Evolutionary conservation across 2,329 filamentous ascomycete species (phyloP).

Genomic region (Colletotrichum sp.): DNA sequence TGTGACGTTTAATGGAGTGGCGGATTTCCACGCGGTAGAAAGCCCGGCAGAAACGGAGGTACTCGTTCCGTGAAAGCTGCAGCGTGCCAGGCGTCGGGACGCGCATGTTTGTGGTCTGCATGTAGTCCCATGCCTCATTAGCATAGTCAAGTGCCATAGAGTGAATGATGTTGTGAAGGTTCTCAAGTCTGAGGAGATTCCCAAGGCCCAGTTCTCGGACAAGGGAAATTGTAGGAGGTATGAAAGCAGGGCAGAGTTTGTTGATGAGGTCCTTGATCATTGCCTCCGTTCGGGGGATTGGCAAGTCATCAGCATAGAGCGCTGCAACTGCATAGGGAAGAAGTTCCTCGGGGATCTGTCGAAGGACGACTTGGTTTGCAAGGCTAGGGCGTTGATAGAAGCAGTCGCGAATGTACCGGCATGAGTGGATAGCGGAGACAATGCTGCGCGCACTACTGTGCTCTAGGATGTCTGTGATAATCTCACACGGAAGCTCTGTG

Average conservation of each 20-base stretch:
- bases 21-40: neutral
- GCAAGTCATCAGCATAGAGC: neutral
- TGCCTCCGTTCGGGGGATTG: neutral
- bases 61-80: neutral
- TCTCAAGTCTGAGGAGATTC: rapidly evolving
- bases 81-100: rapidly evolving
- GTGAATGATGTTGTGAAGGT: neutral
- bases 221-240: neutral
- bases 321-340: rapidly evolving
- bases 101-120: neutral
- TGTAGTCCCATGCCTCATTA: neutral
- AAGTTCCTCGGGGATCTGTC: rapidly evolving
- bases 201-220: rapidly evolving
- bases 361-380: rapidly evolving
- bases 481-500: neutral
- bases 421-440: rapidly evolving
- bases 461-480: neutral
- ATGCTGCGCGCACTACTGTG: rapidly evolving
- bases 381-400: neutral
- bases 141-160: neutral
- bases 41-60: neutral
- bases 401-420: rapidly evolving
- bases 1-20: rapidly evolving
- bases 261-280: rapidly evolving
- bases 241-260: rapidly evolving